Percentiles rank a stretch among this genome's conserved stretches.
Evolutionary conservation across 441 rosid genomes (phyloP).

Genomic region (Pelargonium australe): DNA sequence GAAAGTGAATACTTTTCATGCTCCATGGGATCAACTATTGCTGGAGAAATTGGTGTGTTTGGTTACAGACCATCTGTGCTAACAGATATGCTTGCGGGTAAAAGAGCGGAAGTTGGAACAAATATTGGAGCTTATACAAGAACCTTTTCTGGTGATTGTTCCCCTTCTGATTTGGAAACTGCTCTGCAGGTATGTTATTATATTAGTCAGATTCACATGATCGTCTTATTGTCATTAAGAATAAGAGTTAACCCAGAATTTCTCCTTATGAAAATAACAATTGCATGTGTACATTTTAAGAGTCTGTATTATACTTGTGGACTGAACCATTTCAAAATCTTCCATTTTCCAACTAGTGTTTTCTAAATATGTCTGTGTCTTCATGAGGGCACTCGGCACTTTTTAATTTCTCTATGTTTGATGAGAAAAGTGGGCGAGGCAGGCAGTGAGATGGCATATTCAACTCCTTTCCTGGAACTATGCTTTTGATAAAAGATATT

Average conservation of each 20-base stretch:
- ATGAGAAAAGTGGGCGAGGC: neutral
- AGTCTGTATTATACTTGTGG: neutral
- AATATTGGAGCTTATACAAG: slow-evolving; percentile 86
- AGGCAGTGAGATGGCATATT: neutral
- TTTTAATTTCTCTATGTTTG: neutral
- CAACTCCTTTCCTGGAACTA: slow-evolving; percentile 1
- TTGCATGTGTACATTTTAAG: neutral
- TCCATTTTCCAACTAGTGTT: neutral
- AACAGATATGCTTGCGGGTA: slow-evolving; percentile 93
- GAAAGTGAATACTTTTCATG: slow-evolving; percentile 82
- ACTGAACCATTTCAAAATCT: neutral
- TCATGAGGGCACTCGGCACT: neutral
- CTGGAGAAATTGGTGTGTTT: slow-evolving; percentile 91
- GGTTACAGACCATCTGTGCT: slow-evolving; percentile 79
- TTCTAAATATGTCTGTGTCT: too few species aligned
- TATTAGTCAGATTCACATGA: slow-evolving; percentile 8
- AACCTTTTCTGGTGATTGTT: slow-evolving; percentile 87
- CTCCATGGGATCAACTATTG: slow-evolving; percentile 92
- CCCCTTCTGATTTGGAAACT: slow-evolving; percentile 88
- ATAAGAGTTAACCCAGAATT: neutral
- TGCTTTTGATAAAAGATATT: neutral
- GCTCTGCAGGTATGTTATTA: slow-evolving; percentile 73
- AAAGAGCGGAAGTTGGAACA: slow-evolving; percentile 91
- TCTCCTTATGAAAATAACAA: slow-evolving; percentile 2
- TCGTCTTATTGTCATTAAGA: slow-evolving; percentile 5